Evolutionary conservation across 2,329 filamentous ascomycete species (phyloP).

Genomic region (Fonsecaea monophora): DNA sequence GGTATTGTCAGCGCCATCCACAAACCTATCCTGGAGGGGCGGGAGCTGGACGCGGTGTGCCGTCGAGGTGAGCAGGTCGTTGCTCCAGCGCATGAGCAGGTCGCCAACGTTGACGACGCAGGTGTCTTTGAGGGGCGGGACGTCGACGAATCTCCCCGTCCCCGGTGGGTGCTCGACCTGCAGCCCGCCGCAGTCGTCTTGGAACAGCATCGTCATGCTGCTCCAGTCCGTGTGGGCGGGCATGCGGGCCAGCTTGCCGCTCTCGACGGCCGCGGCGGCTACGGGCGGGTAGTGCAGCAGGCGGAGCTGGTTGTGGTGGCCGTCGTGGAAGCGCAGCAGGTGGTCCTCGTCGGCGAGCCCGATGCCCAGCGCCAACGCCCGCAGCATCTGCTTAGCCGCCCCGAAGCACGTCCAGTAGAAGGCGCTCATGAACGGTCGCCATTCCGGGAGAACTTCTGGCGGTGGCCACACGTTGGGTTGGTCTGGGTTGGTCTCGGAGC

Average conservation of each 20-base stretch:
- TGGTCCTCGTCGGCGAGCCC: conserved; percentile 58
- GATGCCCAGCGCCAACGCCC: conserved; percentile 49
- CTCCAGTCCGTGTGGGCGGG: conserved; percentile 63
- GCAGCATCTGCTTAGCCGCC: conserved; percentile 61
- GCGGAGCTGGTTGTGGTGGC: conserved; percentile 65
- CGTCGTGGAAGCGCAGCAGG: conserved; percentile 59
- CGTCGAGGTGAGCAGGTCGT: conserved; percentile 61
- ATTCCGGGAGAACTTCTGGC: conserved; percentile 53
- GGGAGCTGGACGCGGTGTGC: conserved; percentile 61
- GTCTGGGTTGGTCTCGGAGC: conserved; percentile 53
- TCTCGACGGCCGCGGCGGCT: conserved; percentile 52
- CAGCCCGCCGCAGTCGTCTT: conserved; percentile 60
- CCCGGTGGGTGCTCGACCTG: conserved; percentile 56
- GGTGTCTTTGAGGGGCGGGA: conserved; percentile 47
- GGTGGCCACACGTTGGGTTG: conserved; percentile 61
- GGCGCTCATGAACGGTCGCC: conserved; percentile 55
- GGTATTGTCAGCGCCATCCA: conserved; percentile 41
- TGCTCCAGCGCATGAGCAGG: conserved; percentile 59
- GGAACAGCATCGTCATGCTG: conserved; percentile 61
- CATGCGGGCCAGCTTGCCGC: conserved; percentile 54
- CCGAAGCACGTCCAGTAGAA: conserved; percentile 59
- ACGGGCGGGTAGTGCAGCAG: conserved; percentile 65
- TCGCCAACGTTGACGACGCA: conserved; percentile 60
- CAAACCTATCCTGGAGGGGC: conserved; percentile 48
- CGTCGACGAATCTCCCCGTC: conserved; percentile 52